Base-by-base conservation (phyloP, 2,329 filamentous ascomycete genomes). In the Venturia oleaginea region DNA sequence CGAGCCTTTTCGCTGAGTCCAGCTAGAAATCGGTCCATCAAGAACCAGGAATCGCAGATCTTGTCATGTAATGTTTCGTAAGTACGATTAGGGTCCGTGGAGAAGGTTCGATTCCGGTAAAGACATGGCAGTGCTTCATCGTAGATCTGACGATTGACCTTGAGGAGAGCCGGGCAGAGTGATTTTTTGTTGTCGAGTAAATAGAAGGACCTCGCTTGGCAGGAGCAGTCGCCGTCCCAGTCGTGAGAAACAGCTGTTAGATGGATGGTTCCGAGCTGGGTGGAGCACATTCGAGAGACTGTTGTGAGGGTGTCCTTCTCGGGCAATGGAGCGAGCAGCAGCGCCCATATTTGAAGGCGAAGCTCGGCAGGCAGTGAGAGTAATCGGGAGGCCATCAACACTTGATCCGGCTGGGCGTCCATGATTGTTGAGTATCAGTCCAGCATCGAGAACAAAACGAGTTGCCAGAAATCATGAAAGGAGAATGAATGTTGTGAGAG, bases 81-180 rank as follows among this genome's bases (percentile, higher is more conserved):
- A 24, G 54, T 60, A 15, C 63, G 55, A 17, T 64, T 60, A 13
- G 63, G 54, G 32, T 61, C 57, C 38, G 38, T 42, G 15, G 43
- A 32, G 55, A 64, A 64, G 27, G 57, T 34, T 48, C 63, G 51
- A 24, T 55, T 22, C 32, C 43, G 30, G 24, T 64, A 64, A 7
- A 64, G 63, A 13, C 42, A 64, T 34, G 63, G 63, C n/a, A 64
- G 51, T 13, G 64, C 64, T 40, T 65, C 64, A 4, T 62, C 22
- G 59, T 65, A 62, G 7, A 65, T 34, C 10, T 62, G 57, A n/a
- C 43, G 55, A 51, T 57, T 57, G 24, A 42, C 59, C 19, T 43
- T 59, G 4, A 65, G 55, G 24, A 65, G 24, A n/a, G 64, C 59
- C 30, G 64, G 64, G 27, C 27, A 22, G 17, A 61, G 63, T 15